Evolutionary conservation across 2,329 filamentous ascomycete species (phyloP).

Genomic region (Cladophialophora exuberans): DNA sequence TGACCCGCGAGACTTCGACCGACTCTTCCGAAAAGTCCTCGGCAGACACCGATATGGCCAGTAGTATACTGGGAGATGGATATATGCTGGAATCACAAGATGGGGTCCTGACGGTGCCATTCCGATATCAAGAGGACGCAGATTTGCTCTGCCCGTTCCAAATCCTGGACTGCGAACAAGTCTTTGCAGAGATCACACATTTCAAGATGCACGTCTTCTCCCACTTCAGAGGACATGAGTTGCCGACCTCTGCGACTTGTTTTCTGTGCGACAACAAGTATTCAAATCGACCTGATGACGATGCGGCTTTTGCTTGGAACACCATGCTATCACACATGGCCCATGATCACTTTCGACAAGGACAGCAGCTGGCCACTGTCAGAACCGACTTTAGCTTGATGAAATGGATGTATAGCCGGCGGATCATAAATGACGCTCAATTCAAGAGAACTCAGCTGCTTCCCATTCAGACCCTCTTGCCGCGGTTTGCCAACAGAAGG

Average conservation of each 20-base stretch:
- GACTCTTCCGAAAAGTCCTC: slow-evolving; percentile 28
- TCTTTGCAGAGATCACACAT: slow-evolving; percentile 42
- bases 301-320: slow-evolving; percentile 43
- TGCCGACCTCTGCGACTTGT: slow-evolving; percentile 47
- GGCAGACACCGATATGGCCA: slow-evolving; percentile 31
- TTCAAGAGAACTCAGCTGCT: slow-evolving; percentile 49
- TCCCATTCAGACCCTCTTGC: slow-evolving; percentile 36
- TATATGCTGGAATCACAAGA: slow-evolving; percentile 31
- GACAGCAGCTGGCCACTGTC: slow-evolving; percentile 45
- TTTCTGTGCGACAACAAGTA: slow-evolving; percentile 44
- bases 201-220: slow-evolving; percentile 51
- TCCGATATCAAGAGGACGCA: slow-evolving; percentile 29
- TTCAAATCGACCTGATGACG: slow-evolving; percentile 27
- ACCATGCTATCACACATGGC: slow-evolving; percentile 48
- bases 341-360: slow-evolving; percentile 43
- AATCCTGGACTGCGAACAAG: slow-evolving; percentile 47
- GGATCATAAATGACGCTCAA: slow-evolving; percentile 48
- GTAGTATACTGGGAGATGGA: slow-evolving; percentile 30
- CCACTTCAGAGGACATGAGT: slow-evolving; percentile 47
- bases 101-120: slow-evolving; percentile 30
- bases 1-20: slow-evolving; percentile 32
- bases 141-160: slow-evolving; percentile 47
- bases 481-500: slow-evolving; percentile 15
- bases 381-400: slow-evolving; percentile 49
- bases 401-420: slow-evolving; percentile 47